Conservation (phyloP, 192 early-diverging fungal genomes). For the Paraglomus occultum region DNA sequence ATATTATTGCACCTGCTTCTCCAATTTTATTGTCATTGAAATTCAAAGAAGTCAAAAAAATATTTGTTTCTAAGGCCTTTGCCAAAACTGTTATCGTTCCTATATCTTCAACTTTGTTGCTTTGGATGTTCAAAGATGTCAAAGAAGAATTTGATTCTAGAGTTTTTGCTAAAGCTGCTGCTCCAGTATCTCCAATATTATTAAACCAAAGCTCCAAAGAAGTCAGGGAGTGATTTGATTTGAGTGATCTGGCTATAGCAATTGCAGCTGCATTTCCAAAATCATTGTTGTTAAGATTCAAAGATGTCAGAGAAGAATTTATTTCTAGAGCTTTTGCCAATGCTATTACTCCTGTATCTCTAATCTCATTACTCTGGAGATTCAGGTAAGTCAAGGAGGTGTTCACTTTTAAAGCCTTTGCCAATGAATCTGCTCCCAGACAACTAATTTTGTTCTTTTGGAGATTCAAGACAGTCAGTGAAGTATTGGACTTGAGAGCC, state of each 20-base stretch:
- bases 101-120: background rate
- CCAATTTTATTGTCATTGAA: background rate
- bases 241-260: background rate
- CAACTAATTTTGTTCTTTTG: no score
- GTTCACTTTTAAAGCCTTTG: constrained; percentile 4
- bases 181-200: constrained; percentile 1
- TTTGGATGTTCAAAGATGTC: background rate
- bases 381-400: constrained; percentile 2
- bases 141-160: background rate
- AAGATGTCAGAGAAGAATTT: background rate
- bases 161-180: background rate
- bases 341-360: background rate
- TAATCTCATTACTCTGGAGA: constrained; percentile 2
- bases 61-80: constrained; percentile 1
- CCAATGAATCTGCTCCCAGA: background rate
- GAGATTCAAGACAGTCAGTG: no score
- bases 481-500: no score
- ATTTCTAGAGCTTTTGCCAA: constrained; percentile 2
- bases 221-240: constrained; percentile 1
- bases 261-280: background rate
- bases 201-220: background rate
- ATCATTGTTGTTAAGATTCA: background rate
- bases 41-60: background rate
- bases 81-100: background rate
- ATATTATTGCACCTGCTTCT: background rate